phyloP scores from a whole-genome alignment of 2,329 filamentous ascomycete genomes.

The Fusarium sp. region DNA sequence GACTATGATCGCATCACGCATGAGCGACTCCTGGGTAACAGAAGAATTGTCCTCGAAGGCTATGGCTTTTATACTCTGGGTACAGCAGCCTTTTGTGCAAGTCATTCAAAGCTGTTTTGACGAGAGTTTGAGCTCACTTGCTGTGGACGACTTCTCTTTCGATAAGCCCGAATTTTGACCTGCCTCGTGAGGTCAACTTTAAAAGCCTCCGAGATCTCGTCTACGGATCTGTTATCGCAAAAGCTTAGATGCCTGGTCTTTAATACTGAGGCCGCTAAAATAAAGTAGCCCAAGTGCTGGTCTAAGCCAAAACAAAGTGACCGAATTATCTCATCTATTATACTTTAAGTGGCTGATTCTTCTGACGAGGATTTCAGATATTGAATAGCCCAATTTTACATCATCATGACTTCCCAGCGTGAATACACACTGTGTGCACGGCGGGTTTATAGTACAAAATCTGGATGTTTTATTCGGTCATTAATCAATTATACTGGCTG shows the following conservation, averaged over 20 bases:
- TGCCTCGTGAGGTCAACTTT: neutral
- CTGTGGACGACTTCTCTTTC: neutral
- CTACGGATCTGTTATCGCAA: too few species aligned
- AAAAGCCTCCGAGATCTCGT: neutral
- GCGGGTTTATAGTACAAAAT: neutral
- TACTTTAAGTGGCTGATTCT: neutral
- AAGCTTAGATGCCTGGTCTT: neutral
- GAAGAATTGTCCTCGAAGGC: neutral
- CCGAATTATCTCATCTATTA: neutral
- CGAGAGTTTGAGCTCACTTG: neutral
- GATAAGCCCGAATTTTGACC: neutral
- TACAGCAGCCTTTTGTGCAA: neutral
- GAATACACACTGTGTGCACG: neutral
- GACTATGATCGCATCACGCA: slow-evolving; percentile 31
- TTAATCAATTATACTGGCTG: slow-evolving; percentile 49
- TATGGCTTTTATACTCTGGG: neutral
- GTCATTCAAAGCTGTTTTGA: neutral
- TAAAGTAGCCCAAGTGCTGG: neutral
- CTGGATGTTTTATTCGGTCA: slow-evolving; percentile 42
- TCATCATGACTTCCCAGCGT: slow-evolving; percentile 8
- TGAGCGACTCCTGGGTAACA: neutral
- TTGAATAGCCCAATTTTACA: neutral
- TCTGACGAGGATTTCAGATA: neutral
- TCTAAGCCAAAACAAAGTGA: neutral
- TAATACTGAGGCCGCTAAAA: neutral